A percentile compares a stretch with the other conserved stretches of the same genome.
These are phyloP conservation scores for Phytophthora chlamydospora DNA, from an alignment of 352 stramenopile genomes.

Conservation along the genomic window DNA sequence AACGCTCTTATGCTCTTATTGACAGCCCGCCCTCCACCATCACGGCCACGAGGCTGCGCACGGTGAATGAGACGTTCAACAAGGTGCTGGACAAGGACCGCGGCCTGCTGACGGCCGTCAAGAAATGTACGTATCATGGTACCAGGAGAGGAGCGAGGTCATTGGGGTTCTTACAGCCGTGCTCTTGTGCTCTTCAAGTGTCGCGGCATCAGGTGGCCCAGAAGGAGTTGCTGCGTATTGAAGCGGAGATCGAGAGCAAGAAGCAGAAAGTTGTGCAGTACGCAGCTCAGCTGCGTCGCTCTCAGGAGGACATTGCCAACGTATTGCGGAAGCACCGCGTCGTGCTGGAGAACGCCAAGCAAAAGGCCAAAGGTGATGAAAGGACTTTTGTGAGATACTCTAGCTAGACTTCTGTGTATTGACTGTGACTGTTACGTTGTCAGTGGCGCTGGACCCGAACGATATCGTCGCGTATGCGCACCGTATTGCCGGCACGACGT, in stretches of 20 bases:
- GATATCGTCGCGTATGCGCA: slow-evolving; percentile 85
- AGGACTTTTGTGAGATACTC: neutral
- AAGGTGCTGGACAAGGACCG: slow-evolving; percentile 83
- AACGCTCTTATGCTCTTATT: slow-evolving; percentile 6
- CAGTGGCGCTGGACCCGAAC: slow-evolving; percentile 67
- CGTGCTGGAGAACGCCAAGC: slow-evolving; percentile 63
- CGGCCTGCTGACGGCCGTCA: slow-evolving; percentile 67
- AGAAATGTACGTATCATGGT: slow-evolving; percentile 62
- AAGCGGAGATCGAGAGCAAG: slow-evolving; percentile 71
- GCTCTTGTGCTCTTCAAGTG: slow-evolving; percentile 39
- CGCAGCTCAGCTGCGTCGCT: slow-evolving; percentile 63
- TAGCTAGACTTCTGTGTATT: neutral
- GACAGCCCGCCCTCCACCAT: slow-evolving; percentile 75
- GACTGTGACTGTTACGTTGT: neutral
- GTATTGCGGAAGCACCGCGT: slow-evolving; percentile 74
- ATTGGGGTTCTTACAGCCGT: too few relatives aligned
- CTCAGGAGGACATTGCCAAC: slow-evolving; percentile 69
- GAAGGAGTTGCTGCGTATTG: slow-evolving; percentile 63
- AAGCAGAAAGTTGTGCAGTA: slow-evolving; percentile 75
- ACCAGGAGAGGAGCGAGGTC: too few relatives aligned
- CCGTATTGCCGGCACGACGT: slow-evolving; percentile 80
- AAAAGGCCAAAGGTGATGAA: slow-evolving; percentile 53
- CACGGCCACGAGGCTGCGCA: slow-evolving; percentile 71
- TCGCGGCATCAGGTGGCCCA: slow-evolving; percentile 73
- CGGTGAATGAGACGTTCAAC: slow-evolving; percentile 77